A percentile compares a stretch with the other conserved stretches of the same genome.
These are phyloP conservation scores for Erysimum cheiri DNA, from an alignment of 441 rosid species.

Conservation along the genomic window DNA sequence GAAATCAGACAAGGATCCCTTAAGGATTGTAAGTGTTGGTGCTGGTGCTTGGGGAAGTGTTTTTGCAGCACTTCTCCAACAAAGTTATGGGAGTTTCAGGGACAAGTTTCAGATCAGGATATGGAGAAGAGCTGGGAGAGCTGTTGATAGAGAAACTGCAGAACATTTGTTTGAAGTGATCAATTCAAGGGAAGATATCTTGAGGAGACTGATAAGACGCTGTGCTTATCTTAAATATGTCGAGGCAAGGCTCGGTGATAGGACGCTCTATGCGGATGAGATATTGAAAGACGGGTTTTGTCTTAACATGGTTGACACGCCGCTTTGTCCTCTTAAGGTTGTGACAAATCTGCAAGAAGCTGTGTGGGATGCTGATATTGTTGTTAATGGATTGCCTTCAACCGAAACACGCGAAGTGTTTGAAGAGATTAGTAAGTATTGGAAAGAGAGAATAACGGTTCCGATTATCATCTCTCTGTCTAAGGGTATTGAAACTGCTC, in stretches of 20 bases:
- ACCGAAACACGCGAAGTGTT: constrained; percentile 86
- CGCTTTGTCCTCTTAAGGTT: constrained; percentile 90
- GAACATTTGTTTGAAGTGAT: constrained; percentile 96
- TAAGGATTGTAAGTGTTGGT: constrained; percentile 88
- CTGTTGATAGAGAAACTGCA: constrained; percentile 76
- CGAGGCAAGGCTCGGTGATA: constrained; percentile 93
- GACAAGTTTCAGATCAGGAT: constrained; percentile 88
- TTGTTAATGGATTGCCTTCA: constrained; percentile 95
- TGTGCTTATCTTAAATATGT: constrained; percentile 97
- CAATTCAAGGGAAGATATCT: constrained; percentile 91
- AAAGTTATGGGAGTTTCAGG: constrained; percentile 77
- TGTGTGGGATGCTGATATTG: constrained; percentile 98
- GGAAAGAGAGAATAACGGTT: constrained; percentile 84
- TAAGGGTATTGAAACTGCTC: constrained; percentile 92
- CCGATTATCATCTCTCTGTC: constrained; percentile 88
- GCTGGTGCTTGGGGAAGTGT: constrained; percentile 99
- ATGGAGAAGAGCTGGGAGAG: constrained; percentile 92
- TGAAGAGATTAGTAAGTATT: constrained; percentile 82
- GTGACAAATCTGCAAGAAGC: constrained; percentile 98
- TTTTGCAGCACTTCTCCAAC: constrained; percentile 88
- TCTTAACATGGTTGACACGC: constrained; percentile 95
- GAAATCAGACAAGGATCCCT: constrained; percentile 82
- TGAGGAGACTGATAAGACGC: constrained; percentile 91
- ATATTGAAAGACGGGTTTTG: constrained; percentile 96
- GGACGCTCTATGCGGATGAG: constrained; percentile 90